Percentiles rank a stretch among this genome's conserved stretches.
Conservation (phyloP, 2,329 filamentous ascomycete genomes). For the Fusarium verrucosum region DNA sequence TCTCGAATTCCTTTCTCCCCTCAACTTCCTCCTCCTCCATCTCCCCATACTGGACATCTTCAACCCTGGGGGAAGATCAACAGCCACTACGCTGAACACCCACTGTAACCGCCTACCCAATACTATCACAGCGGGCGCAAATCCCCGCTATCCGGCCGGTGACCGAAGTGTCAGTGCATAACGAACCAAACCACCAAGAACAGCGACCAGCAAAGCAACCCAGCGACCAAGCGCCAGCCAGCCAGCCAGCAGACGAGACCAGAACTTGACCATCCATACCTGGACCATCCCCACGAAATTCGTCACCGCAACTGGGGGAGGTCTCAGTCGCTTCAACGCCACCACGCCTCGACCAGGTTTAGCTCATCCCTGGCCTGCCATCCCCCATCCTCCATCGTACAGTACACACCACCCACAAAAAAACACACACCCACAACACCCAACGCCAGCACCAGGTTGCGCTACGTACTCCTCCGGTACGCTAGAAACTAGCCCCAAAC, state of each 20-base stretch:
- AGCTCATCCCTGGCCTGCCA: conserved; percentile 35
- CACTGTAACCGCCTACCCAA: conserved; percentile 27
- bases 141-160: conserved; percentile 35
- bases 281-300: conserved; percentile 41
- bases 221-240: background rate
- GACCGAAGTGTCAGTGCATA: conserved; percentile 35
- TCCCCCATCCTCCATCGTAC: conserved; percentile 11
- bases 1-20: background rate
- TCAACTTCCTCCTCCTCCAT: background rate
- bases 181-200: conserved; percentile 5
- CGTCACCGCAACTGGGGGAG: conserved; percentile 43
- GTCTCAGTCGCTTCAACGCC: conserved; percentile 37
- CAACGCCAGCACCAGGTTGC: conserved; percentile 16
- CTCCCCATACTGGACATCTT: background rate
- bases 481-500: conserved; percentile 43
- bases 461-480: conserved; percentile 34
- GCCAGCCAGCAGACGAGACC: conserved; percentile 22
- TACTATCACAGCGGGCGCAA: conserved; percentile 31
- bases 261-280: background rate
- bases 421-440: conserved; percentile 29
- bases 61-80: conserved; percentile 11
- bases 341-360: conserved; percentile 42
- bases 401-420: conserved; percentile 21
- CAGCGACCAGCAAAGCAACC: background rate
- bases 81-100: conserved; percentile 17